Conservation (phyloP, 108 stramenopile species). For the Craspedostauros australis region DNA sequence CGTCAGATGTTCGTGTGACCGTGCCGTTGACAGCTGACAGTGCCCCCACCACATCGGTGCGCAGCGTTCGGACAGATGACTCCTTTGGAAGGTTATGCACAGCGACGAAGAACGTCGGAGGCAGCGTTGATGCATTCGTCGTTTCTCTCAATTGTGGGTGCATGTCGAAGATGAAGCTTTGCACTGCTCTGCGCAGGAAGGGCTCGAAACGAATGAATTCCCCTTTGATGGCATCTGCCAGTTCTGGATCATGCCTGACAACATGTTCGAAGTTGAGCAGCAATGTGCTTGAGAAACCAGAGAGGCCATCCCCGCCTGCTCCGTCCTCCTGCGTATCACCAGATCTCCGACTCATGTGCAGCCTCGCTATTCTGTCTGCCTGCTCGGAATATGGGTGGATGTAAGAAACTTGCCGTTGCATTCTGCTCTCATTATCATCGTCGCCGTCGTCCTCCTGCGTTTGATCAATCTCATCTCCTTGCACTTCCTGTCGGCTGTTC, state of each 20-base stretch:
- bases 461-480: conserved; percentile 1
- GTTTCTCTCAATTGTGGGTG: conserved; percentile 50
- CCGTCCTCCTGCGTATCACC: conserved; percentile 21
- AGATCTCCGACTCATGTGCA: conserved; percentile 28
- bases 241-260: conserved; percentile 48
- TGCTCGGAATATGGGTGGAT: conserved; percentile 76
- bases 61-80: conserved; percentile 62
- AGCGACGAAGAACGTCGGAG: conserved; percentile 66
- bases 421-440: conserved; percentile 15
- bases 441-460: conserved; percentile 17
- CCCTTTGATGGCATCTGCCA: conserved; percentile 76
- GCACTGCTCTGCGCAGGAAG: conserved; percentile 54
- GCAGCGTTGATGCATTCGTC: background rate
- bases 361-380: conserved; percentile 47
- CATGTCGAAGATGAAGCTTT: conserved; percentile 44
- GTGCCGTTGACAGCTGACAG: conserved; percentile 80
- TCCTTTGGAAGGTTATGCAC: conserved; percentile 59
- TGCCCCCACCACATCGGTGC: conserved; percentile 73
- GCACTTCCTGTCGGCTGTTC: conserved; percentile 22
- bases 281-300: conserved; percentile 57
- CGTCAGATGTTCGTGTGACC: conserved; percentile 94
- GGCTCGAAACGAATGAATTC: conserved; percentile 88
- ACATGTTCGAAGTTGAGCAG: conserved; percentile 72
- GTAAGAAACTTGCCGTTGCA: conserved; percentile 1
- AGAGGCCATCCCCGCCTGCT: conserved; percentile 15